Base-by-base conservation (phyloP, 345 rosid genomes). In the Melaleuca quinquenervia region DNA sequence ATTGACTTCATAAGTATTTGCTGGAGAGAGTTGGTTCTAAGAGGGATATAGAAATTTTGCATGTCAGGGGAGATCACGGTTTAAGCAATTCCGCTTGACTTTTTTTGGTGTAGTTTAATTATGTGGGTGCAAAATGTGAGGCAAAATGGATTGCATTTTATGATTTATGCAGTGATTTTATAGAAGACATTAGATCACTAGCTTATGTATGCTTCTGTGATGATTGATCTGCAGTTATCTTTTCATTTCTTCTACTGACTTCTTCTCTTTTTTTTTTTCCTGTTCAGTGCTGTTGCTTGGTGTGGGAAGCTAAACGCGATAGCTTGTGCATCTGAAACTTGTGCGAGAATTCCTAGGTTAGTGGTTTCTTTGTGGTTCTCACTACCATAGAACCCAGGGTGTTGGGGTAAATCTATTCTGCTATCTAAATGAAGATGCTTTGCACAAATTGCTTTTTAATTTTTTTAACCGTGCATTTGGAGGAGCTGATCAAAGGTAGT, bases 281-380 rank as follows among this genome's bases (percentile, higher is more conserved):
- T 55, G 87, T 85, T 13, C 90, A 97, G 99, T 93, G 98, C 98
- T 32, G 98, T 97, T 90, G 96, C 99, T 75, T 97, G 99, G 99
- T 97, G 98, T 90, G 99, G 99, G 52, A 97, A 94, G 92, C 90
- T 97, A 91, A 97, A 97, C 88, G 98, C 98, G n/a, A 95, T 97
- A 76, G 99, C 99, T 88, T 97, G 99, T 88, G 99, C 99, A 60
- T 94, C 99, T 2, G 99, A 97, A 86, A 97, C 99, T 84, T 97
- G 99, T 88, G 99, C 99, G 1, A 91, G 99, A 89, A 97, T 97
- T 89, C 98, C 99, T 11, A 94, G 99, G 99, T 96, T 70, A 44
- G 87, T 84, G 32, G 55, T 82, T 82, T 45, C 11, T 45, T 27
- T 82, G 84, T 27, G 3, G 44, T 82, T 82, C 78, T 70, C 24